Percentiles rank a stretch among this genome's conserved stretches.
phyloP scores from a whole-genome alignment of 371 early-diverging fungal species.

The Gilbertella persicaria region DNA sequence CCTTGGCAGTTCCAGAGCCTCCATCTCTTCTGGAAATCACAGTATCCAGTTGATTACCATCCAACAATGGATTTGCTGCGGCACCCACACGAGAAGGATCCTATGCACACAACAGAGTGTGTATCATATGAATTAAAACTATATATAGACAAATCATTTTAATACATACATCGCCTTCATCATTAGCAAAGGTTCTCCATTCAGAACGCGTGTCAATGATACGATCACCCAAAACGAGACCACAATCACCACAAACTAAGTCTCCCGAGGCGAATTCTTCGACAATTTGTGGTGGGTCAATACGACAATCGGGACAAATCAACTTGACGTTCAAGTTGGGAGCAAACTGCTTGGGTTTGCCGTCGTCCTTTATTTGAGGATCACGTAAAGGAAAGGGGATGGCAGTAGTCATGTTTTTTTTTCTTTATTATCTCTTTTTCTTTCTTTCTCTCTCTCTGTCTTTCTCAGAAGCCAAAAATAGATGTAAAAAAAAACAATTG shows the following conservation, averaged over 20 bases:
- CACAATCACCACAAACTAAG: constrained; percentile 97
- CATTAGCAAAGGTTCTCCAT: constrained; percentile 99
- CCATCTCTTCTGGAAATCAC: constrained; percentile 84
- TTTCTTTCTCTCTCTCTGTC: too few relatives aligned
- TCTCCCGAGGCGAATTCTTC: constrained; percentile 94
- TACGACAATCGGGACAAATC: constrained; percentile 82
- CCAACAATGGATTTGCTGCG: constrained; percentile 87
- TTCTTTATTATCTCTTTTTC: too few relatives aligned
- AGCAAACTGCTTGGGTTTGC: constrained; percentile 32
- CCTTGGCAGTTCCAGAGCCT: constrained; percentile 73
- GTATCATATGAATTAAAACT: constrained; percentile 2
- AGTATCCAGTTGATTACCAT: constrained; percentile 91
- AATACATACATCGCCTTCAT: constrained; percentile 78
- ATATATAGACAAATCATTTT: constrained; percentile 9
- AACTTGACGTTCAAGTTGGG: constrained; percentile 68
- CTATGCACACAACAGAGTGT: constrained; percentile 21
- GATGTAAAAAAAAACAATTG: too few relatives aligned
- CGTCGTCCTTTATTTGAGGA: constrained; percentile 27
- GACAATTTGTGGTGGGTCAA: constrained; percentile 90
- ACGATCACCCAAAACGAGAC: constrained; percentile 93
- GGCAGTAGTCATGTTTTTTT: constrained; percentile 30
- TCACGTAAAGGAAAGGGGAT: constrained; percentile 40
- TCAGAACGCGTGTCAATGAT: constrained; percentile 99
- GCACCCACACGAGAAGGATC: constrained; percentile 99
- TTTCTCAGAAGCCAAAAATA: too few relatives aligned